A percentile compares a stretch with the other conserved stretches of the same genome.
Evolutionary conservation across 495 filamentous ascomycete species (phyloP).

Genomic region (Aspergillus cavernicola): DNA sequence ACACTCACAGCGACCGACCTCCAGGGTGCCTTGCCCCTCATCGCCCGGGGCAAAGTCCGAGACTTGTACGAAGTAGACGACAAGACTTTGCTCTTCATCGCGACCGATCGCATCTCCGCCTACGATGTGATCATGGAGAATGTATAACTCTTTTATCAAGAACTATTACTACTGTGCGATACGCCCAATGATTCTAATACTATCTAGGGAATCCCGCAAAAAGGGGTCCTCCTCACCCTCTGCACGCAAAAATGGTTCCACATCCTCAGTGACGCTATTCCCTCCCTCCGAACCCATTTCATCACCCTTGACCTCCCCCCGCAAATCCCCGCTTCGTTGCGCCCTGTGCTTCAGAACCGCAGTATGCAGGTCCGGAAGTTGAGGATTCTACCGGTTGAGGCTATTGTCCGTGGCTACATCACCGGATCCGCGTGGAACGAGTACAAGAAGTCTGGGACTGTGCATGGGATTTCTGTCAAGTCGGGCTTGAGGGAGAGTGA

Average conservation of each 20-base stretch:
- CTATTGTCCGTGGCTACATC: slow-evolving; percentile 89
- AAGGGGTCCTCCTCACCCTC: slow-evolving; percentile 80
- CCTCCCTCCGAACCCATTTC: slow-evolving; percentile 72
- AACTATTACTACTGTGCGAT: too few species aligned
- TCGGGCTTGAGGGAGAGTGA: slow-evolving; percentile 68
- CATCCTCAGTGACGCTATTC: slow-evolving; percentile 61
- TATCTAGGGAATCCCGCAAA: slow-evolving; percentile 69
- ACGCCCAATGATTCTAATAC: not conserved
- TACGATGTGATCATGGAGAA: slow-evolving; percentile 92
- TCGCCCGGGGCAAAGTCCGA: slow-evolving; percentile 74
- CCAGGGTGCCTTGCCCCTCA: slow-evolving; percentile 47
- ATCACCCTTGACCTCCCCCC: slow-evolving; percentile 63
- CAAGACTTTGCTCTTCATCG: slow-evolving; percentile 78
- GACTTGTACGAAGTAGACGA: slow-evolving; percentile 76
- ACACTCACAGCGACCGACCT: slow-evolving; percentile 53
- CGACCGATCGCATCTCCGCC: slow-evolving; percentile 89
- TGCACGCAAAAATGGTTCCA: slow-evolving; percentile 85
- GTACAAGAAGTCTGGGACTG: slow-evolving; percentile 68
- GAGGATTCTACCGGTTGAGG: slow-evolving; percentile 83
- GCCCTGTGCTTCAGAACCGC: slow-evolving; percentile 56
- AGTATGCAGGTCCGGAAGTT: slow-evolving; percentile 81
- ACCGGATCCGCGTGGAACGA: slow-evolving; percentile 91
- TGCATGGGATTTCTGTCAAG: slow-evolving; percentile 70
- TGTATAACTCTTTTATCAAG: too few species aligned
- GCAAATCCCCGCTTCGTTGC: slow-evolving; percentile 45